Conservation (phyloP, 306 rosid species). For the Medicago truncatula region DNA sequence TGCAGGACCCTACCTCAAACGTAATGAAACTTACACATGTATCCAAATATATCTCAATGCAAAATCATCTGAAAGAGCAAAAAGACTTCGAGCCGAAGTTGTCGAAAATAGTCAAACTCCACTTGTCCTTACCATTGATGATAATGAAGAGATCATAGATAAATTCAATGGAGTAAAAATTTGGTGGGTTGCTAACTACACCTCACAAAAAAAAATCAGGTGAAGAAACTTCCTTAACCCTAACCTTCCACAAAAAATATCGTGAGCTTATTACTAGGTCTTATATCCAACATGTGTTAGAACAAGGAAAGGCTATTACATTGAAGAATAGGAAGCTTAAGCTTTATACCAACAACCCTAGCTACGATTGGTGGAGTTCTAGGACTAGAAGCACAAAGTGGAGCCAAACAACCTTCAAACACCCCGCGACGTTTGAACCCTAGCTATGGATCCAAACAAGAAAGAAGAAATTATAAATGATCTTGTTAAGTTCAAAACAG, state of each 20-base stretch:
- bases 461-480: slow-evolving; percentile 6
- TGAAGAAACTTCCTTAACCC: slow-evolving; percentile 39
- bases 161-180: slow-evolving; percentile 47
- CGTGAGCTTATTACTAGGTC: slow-evolving; percentile 42
- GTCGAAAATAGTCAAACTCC: slow-evolving; percentile 50
- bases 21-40: slow-evolving; percentile 43
- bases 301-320: slow-evolving; percentile 28
- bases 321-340: slow-evolving; percentile 44
- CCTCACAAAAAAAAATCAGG: slow-evolving; percentile 1
- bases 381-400: background rate
- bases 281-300: slow-evolving; percentile 50
- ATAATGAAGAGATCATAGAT: slow-evolving; percentile 57
- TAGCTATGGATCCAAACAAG: background rate
- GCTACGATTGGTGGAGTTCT: slow-evolving; percentile 8
- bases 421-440: background rate
- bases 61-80: slow-evolving; percentile 45
- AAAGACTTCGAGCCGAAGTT: slow-evolving; percentile 54
- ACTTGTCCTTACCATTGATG: slow-evolving; percentile 51
- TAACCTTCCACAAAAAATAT: slow-evolving; percentile 53
- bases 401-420: background rate
- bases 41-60: slow-evolving; percentile 54
- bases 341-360: slow-evolving; percentile 53
- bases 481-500: slow-evolving; percentile 1
- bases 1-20: slow-evolving; percentile 19
- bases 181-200: slow-evolving; percentile 49